Conservation (phyloP, 805 yeast genomes). For the Candida pseudofarinosa region DNA sequence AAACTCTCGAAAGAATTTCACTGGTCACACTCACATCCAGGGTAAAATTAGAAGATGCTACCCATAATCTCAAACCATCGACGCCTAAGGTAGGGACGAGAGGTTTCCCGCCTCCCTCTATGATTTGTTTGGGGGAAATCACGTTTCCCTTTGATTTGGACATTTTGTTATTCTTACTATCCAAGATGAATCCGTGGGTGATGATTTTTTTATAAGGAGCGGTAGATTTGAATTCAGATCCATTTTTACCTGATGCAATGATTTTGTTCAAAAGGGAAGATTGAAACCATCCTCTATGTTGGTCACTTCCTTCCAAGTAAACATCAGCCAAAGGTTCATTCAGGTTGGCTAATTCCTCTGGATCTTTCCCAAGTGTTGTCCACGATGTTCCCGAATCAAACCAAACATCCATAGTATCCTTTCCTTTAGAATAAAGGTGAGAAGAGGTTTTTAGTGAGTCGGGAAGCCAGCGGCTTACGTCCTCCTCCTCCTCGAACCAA, state of each 20-base stretch:
- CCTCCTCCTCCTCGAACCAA: conserved; percentile 66
- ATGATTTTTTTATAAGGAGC: conserved; percentile 70
- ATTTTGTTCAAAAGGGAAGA: conserved; percentile 81
- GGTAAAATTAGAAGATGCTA: conserved; percentile 83
- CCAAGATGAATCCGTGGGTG: conserved; percentile 93
- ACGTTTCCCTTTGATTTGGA: conserved; percentile 89
- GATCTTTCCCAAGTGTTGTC: conserved; percentile 51
- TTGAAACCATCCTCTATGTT: conserved; percentile 99
- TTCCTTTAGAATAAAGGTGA: conserved; percentile 53
- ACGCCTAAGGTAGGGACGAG: conserved; percentile 65
- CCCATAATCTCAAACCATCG: conserved; percentile 89
- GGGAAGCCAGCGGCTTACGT: conserved; percentile 74
- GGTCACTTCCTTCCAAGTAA: conserved; percentile 97
- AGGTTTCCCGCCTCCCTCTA: conserved; percentile 52
- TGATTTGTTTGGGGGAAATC: conserved; percentile 62
- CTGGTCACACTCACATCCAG: conserved; percentile 75
- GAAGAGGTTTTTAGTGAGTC: conserved; percentile 39
- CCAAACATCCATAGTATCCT: conserved; percentile 98
- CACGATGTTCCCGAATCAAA: conserved; percentile 96
- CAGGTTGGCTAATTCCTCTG: conserved; percentile 26
- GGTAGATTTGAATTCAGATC: conserved; percentile 22
- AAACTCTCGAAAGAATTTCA: conserved; percentile 67
- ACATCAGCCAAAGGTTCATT: conserved; percentile 55
- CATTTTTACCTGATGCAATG: conserved; percentile 45
- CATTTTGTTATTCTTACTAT: conserved; percentile 84